phyloP scores from a whole-genome alignment of 2,329 filamentous ascomycete genomes.

The Aspergillus candidus region DNA sequence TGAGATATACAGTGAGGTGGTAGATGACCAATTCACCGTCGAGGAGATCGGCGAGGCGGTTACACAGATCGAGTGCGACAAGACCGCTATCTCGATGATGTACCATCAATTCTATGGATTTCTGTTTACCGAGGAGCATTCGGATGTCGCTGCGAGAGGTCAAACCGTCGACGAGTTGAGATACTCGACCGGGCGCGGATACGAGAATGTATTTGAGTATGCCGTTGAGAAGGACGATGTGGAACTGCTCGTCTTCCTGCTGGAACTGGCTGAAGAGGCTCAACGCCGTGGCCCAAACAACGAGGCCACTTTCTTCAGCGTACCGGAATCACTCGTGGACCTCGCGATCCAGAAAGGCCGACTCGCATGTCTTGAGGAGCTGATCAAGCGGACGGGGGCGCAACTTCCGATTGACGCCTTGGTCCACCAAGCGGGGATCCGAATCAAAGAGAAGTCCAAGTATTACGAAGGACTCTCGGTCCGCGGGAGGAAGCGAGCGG shows the following conservation, averaged over 20 bases:
- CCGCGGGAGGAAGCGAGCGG: conserved; percentile 64
- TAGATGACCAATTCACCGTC: conserved; percentile 66
- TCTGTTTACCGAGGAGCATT: conserved; percentile 12
- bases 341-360: conserved; percentile 41
- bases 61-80: conserved; percentile 60
- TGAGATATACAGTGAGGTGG: conserved; percentile 43
- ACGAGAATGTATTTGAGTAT: conserved; percentile 33
- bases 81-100: conserved; percentile 52
- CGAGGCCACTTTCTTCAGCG: conserved; percentile 4
- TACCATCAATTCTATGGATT: conserved; percentile 31
- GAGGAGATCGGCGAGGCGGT: conserved; percentile 67
- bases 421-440: conserved; percentile 59
- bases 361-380: conserved; percentile 39
- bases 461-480: conserved; percentile 74
- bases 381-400: conserved; percentile 61
- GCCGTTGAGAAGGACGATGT: conserved; percentile 51
- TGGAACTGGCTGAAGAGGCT: conserved; percentile 45
- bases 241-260: conserved; percentile 49
- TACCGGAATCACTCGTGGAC: conserved; percentile 28
- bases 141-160: too few relatives aligned
- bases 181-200: too few relatives aligned
- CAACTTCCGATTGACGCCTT: conserved; percentile 64
- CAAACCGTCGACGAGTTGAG: too few relatives aligned
- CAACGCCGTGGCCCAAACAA: conserved; percentile 6
- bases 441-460: conserved; percentile 58